A percentile compares a stretch with the other conserved stretches of the same genome.
Conservation (phyloP, 345 rosid genomes). For the Lepidium didymum region DNA sequence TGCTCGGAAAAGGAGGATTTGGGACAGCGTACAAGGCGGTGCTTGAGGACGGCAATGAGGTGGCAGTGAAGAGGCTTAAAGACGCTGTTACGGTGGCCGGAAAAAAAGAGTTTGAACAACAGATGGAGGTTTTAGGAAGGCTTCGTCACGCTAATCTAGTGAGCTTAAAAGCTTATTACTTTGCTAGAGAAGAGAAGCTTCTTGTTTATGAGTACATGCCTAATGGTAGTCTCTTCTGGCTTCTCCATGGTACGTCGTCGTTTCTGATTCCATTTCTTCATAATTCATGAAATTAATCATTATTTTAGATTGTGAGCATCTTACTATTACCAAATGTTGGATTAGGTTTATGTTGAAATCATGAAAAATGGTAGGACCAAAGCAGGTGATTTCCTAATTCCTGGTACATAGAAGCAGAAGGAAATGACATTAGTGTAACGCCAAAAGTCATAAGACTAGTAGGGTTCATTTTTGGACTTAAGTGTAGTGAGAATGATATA, state of each 20-base stretch:
- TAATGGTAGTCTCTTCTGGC: slow-evolving; percentile 85
- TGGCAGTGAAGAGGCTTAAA: slow-evolving; percentile 82
- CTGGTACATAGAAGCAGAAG: neutral
- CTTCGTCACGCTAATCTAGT: slow-evolving; percentile 64
- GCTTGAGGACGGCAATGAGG: slow-evolving; percentile 74
- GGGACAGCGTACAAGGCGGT: slow-evolving; percentile 95
- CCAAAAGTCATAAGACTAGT: slow-evolving; percentile 3
- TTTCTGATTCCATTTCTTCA: neutral
- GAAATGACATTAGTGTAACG: slow-evolving; percentile 8
- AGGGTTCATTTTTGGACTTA: slow-evolving; percentile 1
- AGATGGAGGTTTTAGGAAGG: slow-evolving; percentile 82
- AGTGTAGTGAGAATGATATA: neutral
- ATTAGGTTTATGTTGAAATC: neutral
- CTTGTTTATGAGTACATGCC: slow-evolving; percentile 85
- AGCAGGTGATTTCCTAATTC: slow-evolving; percentile 11
- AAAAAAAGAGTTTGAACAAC: slow-evolving; percentile 69
- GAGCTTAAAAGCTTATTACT: slow-evolving; percentile 70
- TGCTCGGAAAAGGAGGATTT: slow-evolving; percentile 90
- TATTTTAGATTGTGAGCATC: neutral
- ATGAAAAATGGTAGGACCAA: neutral
- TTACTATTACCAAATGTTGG: neutral
- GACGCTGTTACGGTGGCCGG: slow-evolving; percentile 59
- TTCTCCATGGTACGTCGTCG: slow-evolving; percentile 75
- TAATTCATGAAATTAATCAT: neutral
- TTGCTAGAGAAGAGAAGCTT: slow-evolving; percentile 87